phyloP scores from a whole-genome alignment of 225 moss, liverwort and hornwort genomes.

The Physcomitrium patens region DNA sequence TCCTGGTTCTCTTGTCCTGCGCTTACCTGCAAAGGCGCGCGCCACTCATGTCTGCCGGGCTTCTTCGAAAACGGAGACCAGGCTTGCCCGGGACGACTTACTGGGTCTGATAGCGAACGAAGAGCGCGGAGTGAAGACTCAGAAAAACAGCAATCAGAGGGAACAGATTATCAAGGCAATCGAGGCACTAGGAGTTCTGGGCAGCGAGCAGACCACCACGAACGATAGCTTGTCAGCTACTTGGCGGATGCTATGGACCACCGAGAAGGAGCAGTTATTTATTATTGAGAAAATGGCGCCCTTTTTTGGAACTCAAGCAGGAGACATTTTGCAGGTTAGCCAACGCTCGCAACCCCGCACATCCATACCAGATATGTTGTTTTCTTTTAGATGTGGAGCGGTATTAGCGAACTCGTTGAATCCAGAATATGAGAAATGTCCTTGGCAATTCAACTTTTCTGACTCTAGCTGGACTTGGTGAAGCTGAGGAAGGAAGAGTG shows the following conservation, averaged over 20 bases:
- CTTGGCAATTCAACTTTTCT: no score
- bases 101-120: slow-evolving; percentile 63
- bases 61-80: slow-evolving; percentile 14
- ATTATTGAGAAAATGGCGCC: slow-evolving; percentile 72
- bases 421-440: no score
- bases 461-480: not conserved
- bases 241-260: slow-evolving; percentile 97
- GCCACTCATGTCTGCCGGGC: slow-evolving; percentile 16
- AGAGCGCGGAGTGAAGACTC: slow-evolving; percentile 77
- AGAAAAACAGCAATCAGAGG: slow-evolving; percentile 47
- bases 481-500: not conserved
- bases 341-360: not conserved
- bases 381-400: no score
- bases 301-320: slow-evolving; percentile 80
- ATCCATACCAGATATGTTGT: not conserved
- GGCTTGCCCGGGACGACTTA: slow-evolving; percentile 69
- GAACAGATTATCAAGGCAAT: slow-evolving; percentile 62
- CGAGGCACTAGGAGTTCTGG: slow-evolving; percentile 56
- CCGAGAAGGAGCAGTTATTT: slow-evolving; percentile 92
- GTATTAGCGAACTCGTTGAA: no score
- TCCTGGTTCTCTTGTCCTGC: not conserved
- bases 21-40: not conserved
- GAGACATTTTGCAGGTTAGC: slow-evolving; percentile 84
- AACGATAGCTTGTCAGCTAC: slow-evolving; percentile 66
- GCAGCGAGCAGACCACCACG: slow-evolving; percentile 62